Base-by-base conservation (phyloP, 1,139 yeast genomes). In the Pichia sp. region DNA sequence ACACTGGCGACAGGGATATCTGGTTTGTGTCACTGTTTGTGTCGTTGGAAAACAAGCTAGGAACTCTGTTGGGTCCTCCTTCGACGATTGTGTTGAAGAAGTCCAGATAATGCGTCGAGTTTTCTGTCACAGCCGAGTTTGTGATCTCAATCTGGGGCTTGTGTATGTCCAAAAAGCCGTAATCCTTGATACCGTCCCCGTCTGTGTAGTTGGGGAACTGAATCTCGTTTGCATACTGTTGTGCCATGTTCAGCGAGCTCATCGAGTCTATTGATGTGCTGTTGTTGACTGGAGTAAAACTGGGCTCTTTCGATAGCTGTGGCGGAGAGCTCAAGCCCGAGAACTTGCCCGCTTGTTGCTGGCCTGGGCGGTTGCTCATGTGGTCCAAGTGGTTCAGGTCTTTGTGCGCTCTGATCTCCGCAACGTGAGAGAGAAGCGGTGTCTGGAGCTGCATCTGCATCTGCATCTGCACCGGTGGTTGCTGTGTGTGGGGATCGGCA, bases 21-120 rank as follows among this genome's bases (percentile, higher is more conserved):
- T 45, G 47, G 31, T 45, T 45, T 15, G 31, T 45, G 34, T 23
- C 47, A 26, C 31, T 45, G n/a, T 23, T 45, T n/a, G 47, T 16
- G 31, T 45, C 11, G 34, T 26, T 45, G 8, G 47, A 45, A 30
- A 30, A 32, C 15, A 45, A n/a, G n/a, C 23, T 45, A 15, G 32
- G 34, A 10, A 36, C 41, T 36, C 31, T 45, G 34, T 19, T 45
- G 29, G 29, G 26, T 15, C 23, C 26, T 31, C 19, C 11, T 26
- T 44, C 38, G 16, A 45, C 38, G 10, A 44, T 30, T 8, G 48
- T 32, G n/a, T 45, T 45, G 29, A 45, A 45, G 19, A 45, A 45
- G 15, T 45, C 48, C 15, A 45, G 29, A 45, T 45, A 45, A n/a
- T 45, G 48, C 16, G n/a, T 31, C 4, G 38, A 11, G 19, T 38